phyloP scores from a whole-genome alignment of 768 basidiomycete genomes.

The Tephrocybe sp. region DNA sequence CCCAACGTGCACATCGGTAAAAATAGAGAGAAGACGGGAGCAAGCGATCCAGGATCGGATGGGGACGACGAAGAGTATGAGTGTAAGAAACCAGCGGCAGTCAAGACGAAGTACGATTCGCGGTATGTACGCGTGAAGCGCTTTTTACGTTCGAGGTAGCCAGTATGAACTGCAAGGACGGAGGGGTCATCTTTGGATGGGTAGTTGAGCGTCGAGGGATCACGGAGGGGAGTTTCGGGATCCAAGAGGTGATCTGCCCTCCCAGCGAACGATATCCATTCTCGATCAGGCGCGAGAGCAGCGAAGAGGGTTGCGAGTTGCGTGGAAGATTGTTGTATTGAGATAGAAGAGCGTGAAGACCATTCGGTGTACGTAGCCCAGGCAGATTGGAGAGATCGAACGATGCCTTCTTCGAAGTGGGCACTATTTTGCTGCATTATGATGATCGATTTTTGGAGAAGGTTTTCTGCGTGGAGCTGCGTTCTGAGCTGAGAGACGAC shows the following conservation, averaged over 20 bases:
- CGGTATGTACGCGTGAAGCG: conserved; percentile 84
- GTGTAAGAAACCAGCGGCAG: conserved; percentile 94
- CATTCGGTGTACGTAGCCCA: conserved; percentile 98
- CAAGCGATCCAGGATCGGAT: conserved; percentile 39
- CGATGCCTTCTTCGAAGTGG: conserved; percentile 95
- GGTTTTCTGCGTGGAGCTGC: conserved; percentile 96
- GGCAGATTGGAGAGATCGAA: conserved; percentile 91
- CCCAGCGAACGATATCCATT: conserved; percentile 96
- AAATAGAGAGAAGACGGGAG: conserved; percentile 84
- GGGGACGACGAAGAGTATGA: conserved; percentile 84
- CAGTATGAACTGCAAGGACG: conserved; percentile 83
- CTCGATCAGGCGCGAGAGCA: conserved; percentile 77
- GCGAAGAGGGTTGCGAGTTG: conserved; percentile 71
- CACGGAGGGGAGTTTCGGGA: conserved; percentile 91
- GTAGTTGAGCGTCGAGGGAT: conserved; percentile 74
- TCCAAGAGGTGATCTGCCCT: conserved; percentile 93
- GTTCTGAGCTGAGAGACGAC: conserved; percentile 76
- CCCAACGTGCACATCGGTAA: conserved; percentile 94
- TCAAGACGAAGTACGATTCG: conserved; percentile 90
- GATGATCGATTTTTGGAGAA: conserved; percentile 94
- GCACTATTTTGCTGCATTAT: conserved; percentile 98
- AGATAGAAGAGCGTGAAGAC: conserved; percentile 74
- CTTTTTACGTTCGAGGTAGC: conserved; percentile 92
- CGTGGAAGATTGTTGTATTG: conserved; percentile 75
- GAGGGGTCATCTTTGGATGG: conserved; percentile 89